Evolutionary conservation across 23 red algal genomes (phyloP), one percentile per base, ranked within the genome.

Genomic region (Agarophyton chilense): DNA sequence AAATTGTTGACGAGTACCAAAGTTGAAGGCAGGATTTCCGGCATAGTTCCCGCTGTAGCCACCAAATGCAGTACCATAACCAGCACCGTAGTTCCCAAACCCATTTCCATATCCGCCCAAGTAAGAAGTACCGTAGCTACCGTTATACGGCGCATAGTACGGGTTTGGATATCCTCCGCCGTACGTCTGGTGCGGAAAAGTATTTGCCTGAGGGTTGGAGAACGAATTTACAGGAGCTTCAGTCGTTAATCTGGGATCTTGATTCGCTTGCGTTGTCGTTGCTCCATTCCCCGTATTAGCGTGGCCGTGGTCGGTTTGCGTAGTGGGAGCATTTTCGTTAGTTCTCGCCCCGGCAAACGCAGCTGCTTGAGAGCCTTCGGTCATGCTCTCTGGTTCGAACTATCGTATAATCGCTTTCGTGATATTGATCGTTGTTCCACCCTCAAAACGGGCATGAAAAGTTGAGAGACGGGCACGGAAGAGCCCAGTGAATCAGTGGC

Each of bases 31-130:
- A 28, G 68, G 68, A 74, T 74, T 74, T 49, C 39, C 68, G 1
- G 8, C 41, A 18, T 40, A 74, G n/a, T 49, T 49, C 38, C 40
- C 68, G 43, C 68, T 18, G 68, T 74, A 74, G 13, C 68, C 24
- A 8, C 68, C 68, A 26, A 74, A 74, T 21, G 40, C 41, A 74
- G 39, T 2, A 17, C 68, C 68, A 74, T 46, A 74, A 43, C 40
- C 68, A 47, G 11, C 33, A 74, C 68, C 41, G 21, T 74, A 74
- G 68, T 10, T 49, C 21, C 68, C 68, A 74, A 74, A 74, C 11
- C 68, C 64, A 70, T 18, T 22, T 22, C 64, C 64, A 17, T 40
- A 70, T 18, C 64, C 68, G 43, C 68, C 68, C 16, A 74, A 12
- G 43, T 74, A 74, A 74, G 68, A 74, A 47, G 17, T 13, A 4